Evolutionary conservation across 164 flowering plant species (phyloP).

Genomic region (Umbellularia californica): DNA sequence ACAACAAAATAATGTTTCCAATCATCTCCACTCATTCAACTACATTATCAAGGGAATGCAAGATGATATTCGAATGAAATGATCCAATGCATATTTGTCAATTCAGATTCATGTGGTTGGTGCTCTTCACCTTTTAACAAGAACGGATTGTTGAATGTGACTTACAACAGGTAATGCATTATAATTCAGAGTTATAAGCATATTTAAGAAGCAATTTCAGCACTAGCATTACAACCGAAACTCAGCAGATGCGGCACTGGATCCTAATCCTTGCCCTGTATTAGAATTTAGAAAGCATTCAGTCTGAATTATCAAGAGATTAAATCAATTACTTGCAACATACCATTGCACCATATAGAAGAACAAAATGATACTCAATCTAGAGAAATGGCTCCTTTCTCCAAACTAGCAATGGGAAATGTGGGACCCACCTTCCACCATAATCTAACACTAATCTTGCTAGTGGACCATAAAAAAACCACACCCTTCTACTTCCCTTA

Average conservation of each 20-base stretch:
- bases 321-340: not conserved
- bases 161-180: not conserved
- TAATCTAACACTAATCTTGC: not conserved
- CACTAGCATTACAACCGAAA: not conserved
- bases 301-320: not conserved
- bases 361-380: too few species aligned
- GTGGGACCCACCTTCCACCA: not conserved
- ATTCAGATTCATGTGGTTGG: not conserved
- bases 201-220: not conserved
- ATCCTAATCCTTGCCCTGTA: not conserved
- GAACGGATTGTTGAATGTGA: not conserved
- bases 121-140: not conserved
- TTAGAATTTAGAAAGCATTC: too few species aligned
- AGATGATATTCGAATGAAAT: not conserved
- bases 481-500: not conserved
- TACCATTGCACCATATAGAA: not conserved
- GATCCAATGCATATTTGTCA: not conserved
- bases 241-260: not conserved
- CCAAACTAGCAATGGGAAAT: not conserved
- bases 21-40: not conserved
- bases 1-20: not conserved
- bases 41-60: not conserved
- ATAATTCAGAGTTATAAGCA: not conserved
- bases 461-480: not conserved
- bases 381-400: not conserved